Evolutionary conservation across 768 basidiomycete species (phyloP).

Genomic region (Mycena venus): DNA sequence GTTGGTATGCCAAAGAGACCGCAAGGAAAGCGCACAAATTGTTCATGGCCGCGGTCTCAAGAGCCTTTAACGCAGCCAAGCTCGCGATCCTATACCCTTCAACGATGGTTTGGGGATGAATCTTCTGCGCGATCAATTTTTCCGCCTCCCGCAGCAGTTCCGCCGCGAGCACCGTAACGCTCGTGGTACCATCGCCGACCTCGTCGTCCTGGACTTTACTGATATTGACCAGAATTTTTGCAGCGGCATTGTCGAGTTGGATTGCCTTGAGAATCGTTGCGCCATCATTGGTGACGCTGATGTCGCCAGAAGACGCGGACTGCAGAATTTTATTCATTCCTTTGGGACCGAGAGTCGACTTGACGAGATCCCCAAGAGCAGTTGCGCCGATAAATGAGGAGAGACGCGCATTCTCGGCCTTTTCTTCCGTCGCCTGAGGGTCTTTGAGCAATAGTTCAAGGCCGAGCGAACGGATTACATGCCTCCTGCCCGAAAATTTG

Average conservation of each 20-base stretch:
- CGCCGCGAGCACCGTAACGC: constrained; percentile 91
- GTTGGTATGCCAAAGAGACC: not conserved
- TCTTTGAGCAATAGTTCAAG: not conserved
- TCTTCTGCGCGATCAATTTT: constrained; percentile 90
- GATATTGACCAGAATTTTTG: constrained; percentile 99
- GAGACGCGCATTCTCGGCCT: constrained; percentile 97
- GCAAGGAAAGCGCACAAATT: constrained; percentile 72
- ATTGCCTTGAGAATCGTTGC: constrained; percentile 98
- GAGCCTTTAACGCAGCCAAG: constrained; percentile 83
- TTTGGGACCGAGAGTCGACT: constrained; percentile 98
- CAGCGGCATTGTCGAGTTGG: constrained; percentile 97
- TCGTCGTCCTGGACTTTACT: constrained; percentile 99
- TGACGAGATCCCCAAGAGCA: constrained; percentile 97
- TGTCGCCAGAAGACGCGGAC: constrained; percentile 88
- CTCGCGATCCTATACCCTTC: constrained; percentile 97
- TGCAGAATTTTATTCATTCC: constrained; percentile 99
- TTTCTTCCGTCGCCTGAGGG: constrained; percentile 87
- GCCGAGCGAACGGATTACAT: not conserved
- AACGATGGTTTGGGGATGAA: constrained; percentile 98
- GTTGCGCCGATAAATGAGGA: constrained; percentile 98
- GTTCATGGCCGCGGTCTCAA: constrained; percentile 88
- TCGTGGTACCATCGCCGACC: constrained; percentile 95
- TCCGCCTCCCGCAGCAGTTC: constrained; percentile 96
- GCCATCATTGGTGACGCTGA: constrained; percentile 98
- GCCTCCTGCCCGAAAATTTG: constrained; percentile 81